A percentile compares a stretch with the other conserved stretches of the same genome.
These are phyloP conservation scores for Piper betle DNA, from an alignment of 164 flowering plant genomes.

Conservation along the genomic window DNA sequence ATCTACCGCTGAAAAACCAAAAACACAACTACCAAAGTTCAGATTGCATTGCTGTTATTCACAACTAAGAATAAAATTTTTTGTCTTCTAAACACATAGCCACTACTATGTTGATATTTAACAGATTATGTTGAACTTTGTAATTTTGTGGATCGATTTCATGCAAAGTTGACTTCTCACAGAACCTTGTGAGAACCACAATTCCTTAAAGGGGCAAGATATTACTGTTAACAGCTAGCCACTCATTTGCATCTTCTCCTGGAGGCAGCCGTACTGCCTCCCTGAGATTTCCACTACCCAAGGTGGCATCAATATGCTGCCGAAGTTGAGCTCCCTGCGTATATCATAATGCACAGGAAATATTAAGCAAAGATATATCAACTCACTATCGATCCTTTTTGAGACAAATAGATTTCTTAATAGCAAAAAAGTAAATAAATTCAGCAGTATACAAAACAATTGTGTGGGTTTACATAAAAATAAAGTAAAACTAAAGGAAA, in stretches of 20 bases:
- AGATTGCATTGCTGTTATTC: slow-evolving; percentile 4
- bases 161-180: not conserved
- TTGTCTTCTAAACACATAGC: not conserved
- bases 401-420: no score
- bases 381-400: not conserved
- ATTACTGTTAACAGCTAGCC: slow-evolving; percentile 99
- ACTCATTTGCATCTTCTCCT: slow-evolving; percentile 98
- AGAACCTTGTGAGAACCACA: not conserved
- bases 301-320: slow-evolving; percentile 96
- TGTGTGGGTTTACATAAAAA: no score
- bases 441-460: no score
- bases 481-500: no score
- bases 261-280: slow-evolving; percentile 99
- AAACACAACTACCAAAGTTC: slow-evolving; percentile 15
- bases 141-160: not conserved
- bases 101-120: not conserved
- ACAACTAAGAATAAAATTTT: not conserved
- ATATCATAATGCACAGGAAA: not conserved
- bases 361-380: not conserved
- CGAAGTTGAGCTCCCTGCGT: slow-evolving; percentile 90
- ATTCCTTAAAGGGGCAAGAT: slow-evolving; percentile 16
- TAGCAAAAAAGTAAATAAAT: no score
- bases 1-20: slow-evolving; percentile 80
- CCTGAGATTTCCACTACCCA: slow-evolving; percentile 98
- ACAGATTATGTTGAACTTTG: no score